Percentiles rank a stretch among this genome's conserved stretches.
Evolutionary conservation across 139 green algal genomes (phyloP).

Genomic region (Pseudopediastrum boryanum): DNA sequence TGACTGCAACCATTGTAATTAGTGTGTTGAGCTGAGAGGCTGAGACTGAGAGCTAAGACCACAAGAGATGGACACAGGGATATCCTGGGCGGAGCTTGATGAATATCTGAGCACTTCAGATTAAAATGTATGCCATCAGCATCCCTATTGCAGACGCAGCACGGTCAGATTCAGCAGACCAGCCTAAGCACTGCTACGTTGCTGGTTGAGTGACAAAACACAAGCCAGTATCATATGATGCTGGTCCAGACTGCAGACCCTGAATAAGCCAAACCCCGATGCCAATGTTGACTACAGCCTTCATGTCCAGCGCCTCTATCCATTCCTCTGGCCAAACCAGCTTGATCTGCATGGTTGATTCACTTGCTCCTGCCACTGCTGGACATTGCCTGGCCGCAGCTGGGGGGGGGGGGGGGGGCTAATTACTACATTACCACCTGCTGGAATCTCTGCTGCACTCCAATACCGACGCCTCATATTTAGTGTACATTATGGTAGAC

Average conservation of each 20-base stretch:
- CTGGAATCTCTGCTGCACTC: neutral
- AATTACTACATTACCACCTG: neutral
- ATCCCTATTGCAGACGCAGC: no score
- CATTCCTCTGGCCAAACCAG: neutral
- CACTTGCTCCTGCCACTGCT: constrained; percentile 5
- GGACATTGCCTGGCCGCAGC: neutral
- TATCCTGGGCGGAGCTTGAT: no score
- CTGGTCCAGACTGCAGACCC: neutral
- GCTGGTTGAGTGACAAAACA: no score
- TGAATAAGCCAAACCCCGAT: neutral
- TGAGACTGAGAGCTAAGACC: neutral
- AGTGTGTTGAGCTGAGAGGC: neutral
- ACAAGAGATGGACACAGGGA: neutral
- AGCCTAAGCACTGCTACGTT: no score
- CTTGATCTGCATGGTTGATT: neutral
- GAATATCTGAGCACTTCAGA: no score
- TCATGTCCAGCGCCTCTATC: neutral
- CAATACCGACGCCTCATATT: no score
- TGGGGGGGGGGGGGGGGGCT: no score
- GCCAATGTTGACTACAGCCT: neutral
- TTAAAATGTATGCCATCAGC: no score
- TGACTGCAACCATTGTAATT: neutral
- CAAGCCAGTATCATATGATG: neutral
- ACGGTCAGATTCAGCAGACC: no score
- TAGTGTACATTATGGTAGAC: neutral